Conservation (phyloP, 371 early-diverging fungal genomes). For the Circinella umbellata region DNA sequence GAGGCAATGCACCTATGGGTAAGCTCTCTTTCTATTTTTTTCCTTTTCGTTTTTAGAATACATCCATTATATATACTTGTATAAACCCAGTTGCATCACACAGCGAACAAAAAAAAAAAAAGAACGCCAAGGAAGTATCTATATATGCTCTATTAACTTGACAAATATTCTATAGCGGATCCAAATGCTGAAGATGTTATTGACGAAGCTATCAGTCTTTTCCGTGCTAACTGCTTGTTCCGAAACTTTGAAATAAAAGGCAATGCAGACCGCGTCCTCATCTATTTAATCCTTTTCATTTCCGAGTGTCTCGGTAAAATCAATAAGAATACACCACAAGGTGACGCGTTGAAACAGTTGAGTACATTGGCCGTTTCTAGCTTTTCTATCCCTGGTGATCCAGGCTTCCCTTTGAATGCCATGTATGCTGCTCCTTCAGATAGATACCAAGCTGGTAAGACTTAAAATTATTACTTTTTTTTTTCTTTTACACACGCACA, state of each 20-base stretch:
- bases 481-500: neutral
- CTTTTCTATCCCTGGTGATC: conserved; percentile 94
- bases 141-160: too few relatives aligned
- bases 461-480: neutral
- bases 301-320: conserved; percentile 84
- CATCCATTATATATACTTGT: too few relatives aligned
- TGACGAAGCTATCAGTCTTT: conserved; percentile 92
- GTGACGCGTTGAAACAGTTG: conserved; percentile 79
- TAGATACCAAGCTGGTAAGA: conserved; percentile 76
- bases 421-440: conserved; percentile 82
- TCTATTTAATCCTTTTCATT: conserved; percentile 93
- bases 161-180: conserved; percentile 49
- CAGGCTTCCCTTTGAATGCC: conserved; percentile 88
- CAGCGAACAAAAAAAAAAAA: too few relatives aligned
- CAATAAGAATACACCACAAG: conserved; percentile 62
- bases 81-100: too few relatives aligned
- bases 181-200: conserved; percentile 81
- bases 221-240: conserved; percentile 96
- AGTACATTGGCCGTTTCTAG: conserved; percentile 84
- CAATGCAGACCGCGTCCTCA: conserved; percentile 88
- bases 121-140: too few relatives aligned
- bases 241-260: conserved; percentile 98
- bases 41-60: too few relatives aligned
- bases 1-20: conserved; percentile 83
- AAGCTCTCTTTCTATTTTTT: conserved; percentile 4